Conservation (phyloP, 1,284 basidiomycete species). For the Trametes versicolor region DNA sequence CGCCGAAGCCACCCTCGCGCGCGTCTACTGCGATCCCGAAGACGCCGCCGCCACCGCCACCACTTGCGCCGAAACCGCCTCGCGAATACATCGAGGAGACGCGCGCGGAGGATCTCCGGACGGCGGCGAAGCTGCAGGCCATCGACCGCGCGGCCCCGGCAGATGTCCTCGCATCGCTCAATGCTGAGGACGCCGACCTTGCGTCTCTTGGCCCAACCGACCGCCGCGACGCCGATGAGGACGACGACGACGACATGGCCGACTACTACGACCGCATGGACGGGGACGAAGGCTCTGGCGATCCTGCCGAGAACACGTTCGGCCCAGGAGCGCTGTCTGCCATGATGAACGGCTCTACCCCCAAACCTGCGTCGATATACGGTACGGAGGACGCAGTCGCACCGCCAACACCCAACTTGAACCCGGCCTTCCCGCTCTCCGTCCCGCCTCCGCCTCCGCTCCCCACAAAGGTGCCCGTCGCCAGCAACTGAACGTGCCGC, state of each 20-base stretch:
- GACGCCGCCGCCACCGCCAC: constrained; percentile 59
- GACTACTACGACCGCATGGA: constrained; percentile 6
- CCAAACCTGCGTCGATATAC: not conserved
- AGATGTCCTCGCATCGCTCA: constrained; percentile 21
- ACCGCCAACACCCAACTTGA: constrained; percentile 37
- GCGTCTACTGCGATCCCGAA: constrained; percentile 27
- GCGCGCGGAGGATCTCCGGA: constrained; percentile 70
- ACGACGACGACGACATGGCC: constrained; percentile 4
- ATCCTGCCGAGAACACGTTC: constrained; percentile 26
- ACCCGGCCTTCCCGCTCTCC: constrained; percentile 30
- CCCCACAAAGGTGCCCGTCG: constrained; percentile 39
- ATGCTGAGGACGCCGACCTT: constrained; percentile 29
- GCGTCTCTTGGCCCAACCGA: constrained; percentile 18
- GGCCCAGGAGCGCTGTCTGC: constrained; percentile 26
- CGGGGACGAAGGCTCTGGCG: constrained; percentile 8
- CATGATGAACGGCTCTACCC: constrained; percentile 4
- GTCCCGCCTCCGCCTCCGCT: constrained; percentile 44
- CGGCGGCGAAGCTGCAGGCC: constrained; percentile 43
- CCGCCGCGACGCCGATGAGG: constrained; percentile 13
- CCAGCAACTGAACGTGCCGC: constrained; percentile 12
- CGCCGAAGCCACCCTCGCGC: constrained; percentile 17
- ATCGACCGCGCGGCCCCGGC: constrained; percentile 38
- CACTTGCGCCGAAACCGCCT: constrained; percentile 77
- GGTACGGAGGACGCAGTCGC: constrained; percentile 24
- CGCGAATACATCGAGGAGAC: constrained; percentile 82